Evolutionary conservation across 192 early-diverging fungal species (phyloP), one percentile per base, ranked within the genome.

Genomic region (Coemansia sp.): DNA sequence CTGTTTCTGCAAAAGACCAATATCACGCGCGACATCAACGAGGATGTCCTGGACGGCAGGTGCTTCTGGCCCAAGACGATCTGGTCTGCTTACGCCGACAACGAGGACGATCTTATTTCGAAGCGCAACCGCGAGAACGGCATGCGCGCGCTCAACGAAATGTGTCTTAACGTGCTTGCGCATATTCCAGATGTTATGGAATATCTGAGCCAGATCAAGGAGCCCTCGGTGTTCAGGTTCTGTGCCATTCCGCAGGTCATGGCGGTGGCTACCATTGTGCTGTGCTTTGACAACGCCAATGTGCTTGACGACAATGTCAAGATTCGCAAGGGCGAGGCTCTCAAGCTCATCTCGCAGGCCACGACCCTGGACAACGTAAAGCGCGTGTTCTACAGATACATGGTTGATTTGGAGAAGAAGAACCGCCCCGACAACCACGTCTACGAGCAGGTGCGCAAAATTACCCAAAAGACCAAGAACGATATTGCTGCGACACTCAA

Each of bases 241-340:
- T 94, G 93, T 71, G 98, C 98, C 13, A 99, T 99, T 64, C 98
- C 98, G n/a, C 97, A 99, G 86, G 90, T 97, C 16, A 98, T 98
- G 98, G 98, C 98, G 12, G 93, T 99, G 70, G 90, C 98, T 32
- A 92, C 96, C 2, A 76, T 99, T 17, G 84, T 87, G 25, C 64
- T 93, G 57, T 90, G 95, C 58, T 97, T 92, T 76, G 93, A 95
- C 81, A 96, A 96, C 78, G 75, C 88, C 49, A 76, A 83, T 42
- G 78, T 98, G 14, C 97, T 93, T 68, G 86, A 88, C 4, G 84
- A 79, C 55, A 90, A 89, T 41, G 91, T 94, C 65, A 99, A 99
- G 84, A 98, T 98, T 72, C 92, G 96, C 67, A 94, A 91, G 76
- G 92, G 92, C 43, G 88, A 91, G 77, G 86, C 92, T 32, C 82